Conservation (phyloP, 164 flowering plant species). For the grape (Vitis vinifera) region DNA sequence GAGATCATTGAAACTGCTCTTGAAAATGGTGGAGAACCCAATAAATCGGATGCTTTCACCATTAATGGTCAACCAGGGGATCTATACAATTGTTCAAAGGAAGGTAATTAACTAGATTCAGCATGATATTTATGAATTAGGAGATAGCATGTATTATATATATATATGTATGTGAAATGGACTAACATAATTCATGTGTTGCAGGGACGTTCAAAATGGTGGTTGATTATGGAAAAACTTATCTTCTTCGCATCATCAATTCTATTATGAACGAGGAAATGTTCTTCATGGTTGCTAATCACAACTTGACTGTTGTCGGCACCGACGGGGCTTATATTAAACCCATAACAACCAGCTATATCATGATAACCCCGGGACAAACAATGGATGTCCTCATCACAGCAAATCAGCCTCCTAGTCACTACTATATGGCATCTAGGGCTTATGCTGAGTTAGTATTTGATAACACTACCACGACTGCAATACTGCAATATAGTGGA, state of each 20-base stretch:
- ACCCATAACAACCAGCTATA: conserved; percentile 12
- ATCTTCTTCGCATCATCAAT: conserved; percentile 24
- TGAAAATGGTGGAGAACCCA: no score
- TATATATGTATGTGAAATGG: no score
- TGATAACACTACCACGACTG: no score
- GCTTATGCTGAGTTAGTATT: neutral
- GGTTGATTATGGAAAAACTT: conserved; percentile 17
- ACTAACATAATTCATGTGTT: no score
- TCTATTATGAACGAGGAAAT: conserved; percentile 16
- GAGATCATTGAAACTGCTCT: no score
- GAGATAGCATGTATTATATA: no score
- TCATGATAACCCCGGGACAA: conserved; percentile 24
- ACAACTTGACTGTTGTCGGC: conserved; percentile 14
- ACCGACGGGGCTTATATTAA: conserved; percentile 17
- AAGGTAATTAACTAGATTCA: no score
- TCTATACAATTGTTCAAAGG: no score
- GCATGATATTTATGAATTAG: no score
- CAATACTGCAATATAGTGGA: conserved; percentile 3
- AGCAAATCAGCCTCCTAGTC: conserved; percentile 14
- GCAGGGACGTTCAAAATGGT: neutral
- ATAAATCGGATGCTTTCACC: no score
- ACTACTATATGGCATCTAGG: conserved; percentile 18
- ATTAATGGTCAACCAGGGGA: no score
- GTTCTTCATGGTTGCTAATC: conserved; percentile 18
- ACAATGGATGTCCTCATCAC: conserved; percentile 24